These are phyloP conservation scores for Acanthamoeba castellanii DNA, from an alignment of 208 protist species.

Conservation along the genomic window DNA sequence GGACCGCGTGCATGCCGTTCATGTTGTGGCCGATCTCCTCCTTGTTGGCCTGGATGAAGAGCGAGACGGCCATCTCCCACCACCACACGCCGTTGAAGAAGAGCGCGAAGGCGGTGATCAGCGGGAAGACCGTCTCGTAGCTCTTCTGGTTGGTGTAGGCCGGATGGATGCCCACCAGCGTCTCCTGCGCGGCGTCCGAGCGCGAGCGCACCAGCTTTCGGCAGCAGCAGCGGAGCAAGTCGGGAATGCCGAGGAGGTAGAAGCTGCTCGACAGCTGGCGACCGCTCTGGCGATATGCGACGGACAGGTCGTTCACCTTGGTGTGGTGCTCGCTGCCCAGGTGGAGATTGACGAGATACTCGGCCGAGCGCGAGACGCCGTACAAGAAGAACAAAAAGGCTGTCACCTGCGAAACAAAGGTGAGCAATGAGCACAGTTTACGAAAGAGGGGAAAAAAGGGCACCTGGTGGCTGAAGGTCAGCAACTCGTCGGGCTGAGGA, in stretches of 20 bases:
- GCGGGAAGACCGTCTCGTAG: slow-evolving; percentile 66
- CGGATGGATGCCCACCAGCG: slow-evolving; percentile 33
- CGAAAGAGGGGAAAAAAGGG: background rate
- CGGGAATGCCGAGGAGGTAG: slow-evolving; percentile 55
- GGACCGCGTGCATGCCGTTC: slow-evolving; percentile 20
- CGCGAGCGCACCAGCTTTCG: background rate
- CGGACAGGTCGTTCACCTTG: background rate
- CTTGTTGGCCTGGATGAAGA: slow-evolving; percentile 62
- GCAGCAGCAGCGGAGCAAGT: slow-evolving; percentile 27
- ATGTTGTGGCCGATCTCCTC: background rate
- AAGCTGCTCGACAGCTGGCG: slow-evolving; percentile 6
- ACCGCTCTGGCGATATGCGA: background rate
- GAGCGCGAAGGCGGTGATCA: slow-evolving; percentile 18
- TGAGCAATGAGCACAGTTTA: background rate
- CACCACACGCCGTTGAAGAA: slow-evolving; percentile 75
- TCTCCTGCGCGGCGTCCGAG: slow-evolving; percentile 1
- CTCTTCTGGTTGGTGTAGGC: slow-evolving; percentile 65
- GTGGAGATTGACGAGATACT: slow-evolving; percentile 55
- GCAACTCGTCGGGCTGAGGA: slow-evolving; percentile 43
- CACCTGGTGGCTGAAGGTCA: slow-evolving; percentile 60
- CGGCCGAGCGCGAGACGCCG: slow-evolving; percentile 32
- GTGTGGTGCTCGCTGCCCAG: slow-evolving; percentile 8
- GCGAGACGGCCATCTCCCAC: slow-evolving; percentile 68
- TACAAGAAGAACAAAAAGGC: slow-evolving; percentile 47
- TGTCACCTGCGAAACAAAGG: background rate